These are phyloP conservation scores for Pelargonium nanum DNA, from an alignment of 345 rosid genomes.

Conservation along the genomic window DNA sequence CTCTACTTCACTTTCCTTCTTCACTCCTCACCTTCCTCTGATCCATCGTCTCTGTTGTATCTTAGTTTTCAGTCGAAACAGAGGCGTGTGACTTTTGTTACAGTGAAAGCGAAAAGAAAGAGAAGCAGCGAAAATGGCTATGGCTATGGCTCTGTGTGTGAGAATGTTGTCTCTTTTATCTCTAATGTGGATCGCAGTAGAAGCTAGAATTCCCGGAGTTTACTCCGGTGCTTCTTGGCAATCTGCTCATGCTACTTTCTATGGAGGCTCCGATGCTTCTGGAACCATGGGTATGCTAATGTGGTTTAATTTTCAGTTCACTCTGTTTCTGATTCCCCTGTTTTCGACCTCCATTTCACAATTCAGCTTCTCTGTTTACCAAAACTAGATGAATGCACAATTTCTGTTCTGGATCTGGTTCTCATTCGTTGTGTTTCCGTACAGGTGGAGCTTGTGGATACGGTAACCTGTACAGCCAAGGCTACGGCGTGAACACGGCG, in stretches of 20 bases:
- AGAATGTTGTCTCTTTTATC: constrained; percentile 15
- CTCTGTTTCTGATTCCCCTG: background rate
- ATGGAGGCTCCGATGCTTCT: constrained; percentile 79
- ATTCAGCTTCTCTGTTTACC: too few relatives aligned
- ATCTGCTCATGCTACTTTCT: constrained; percentile 82
- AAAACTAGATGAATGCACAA: too few relatives aligned
- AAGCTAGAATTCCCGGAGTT: constrained; percentile 68
- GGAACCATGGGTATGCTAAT: constrained; percentile 85
- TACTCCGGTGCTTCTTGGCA: constrained; percentile 64
- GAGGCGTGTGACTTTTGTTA: background rate
- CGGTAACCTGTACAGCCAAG: constrained; percentile 45
- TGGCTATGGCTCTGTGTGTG: constrained; percentile 1
- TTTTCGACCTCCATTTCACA: too few relatives aligned
- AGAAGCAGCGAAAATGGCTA: constrained; percentile 15
- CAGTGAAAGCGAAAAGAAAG: too few relatives aligned
- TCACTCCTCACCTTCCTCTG: too few relatives aligned
- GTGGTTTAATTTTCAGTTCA: background rate
- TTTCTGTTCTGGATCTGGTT: too few relatives aligned
- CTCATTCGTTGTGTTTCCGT: too few relatives aligned
- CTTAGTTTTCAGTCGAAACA: background rate
- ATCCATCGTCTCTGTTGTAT: too few relatives aligned
- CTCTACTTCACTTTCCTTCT: too few relatives aligned
- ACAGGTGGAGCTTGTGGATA: constrained; percentile 49
- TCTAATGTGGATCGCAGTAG: constrained; percentile 20
- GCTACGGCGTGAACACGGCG: constrained; percentile 51